Evolutionary conservation across 306 rosid genomes (phyloP), one percentile per base, ranked within the genome.

Genomic region (Ormosia emarginata): DNA sequence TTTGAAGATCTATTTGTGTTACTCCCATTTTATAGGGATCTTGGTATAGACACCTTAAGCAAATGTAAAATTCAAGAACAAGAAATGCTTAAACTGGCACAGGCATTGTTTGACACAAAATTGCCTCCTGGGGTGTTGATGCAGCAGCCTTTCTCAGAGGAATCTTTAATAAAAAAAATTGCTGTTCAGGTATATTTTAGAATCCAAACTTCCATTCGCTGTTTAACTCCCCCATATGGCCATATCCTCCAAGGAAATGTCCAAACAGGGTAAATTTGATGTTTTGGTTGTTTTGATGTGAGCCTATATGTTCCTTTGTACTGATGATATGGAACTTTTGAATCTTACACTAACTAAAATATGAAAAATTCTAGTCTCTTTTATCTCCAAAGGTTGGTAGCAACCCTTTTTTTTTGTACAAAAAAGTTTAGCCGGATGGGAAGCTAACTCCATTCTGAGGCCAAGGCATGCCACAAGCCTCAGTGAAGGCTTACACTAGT

Each of bases 61-160:
- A 83, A 78, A 2, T 95, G 98, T 75, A 86, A 87, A 79, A 91
- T 92, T 73, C 98, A 87, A 81, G 91, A 58, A 80, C 85, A 83
- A 81, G 99, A 95, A 85, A 1, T 95, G 87, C 49, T 95, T 47
- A 90, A 40, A 90, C 82, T 95, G 82, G 96, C 99, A 32, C 71
- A 82, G 82, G 86, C 94, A 13, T 89, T 95, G 99, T 95, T 93
- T 34, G 99, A 95, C 86, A 93, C 99, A n/a, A 93, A 87, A 72
- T 77, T 95, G 81, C 99, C 99, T 57, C 97, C 98, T 6, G 97
- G 99, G 62, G 94, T 89, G 71, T 39, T 44, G 10, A 89, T 90
- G 98, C 85, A 93, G 85, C 99, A 95, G 81, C 99, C 97, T 72
- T 95, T 95, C 77, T 78, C 97, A 0, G 99, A 95, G 24, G 99